Percentiles rank a stretch among this genome's conserved stretches.
Evolutionary conservation across 768 basidiomycete species (phyloP).

Genomic region (Obba rivulosa): DNA sequence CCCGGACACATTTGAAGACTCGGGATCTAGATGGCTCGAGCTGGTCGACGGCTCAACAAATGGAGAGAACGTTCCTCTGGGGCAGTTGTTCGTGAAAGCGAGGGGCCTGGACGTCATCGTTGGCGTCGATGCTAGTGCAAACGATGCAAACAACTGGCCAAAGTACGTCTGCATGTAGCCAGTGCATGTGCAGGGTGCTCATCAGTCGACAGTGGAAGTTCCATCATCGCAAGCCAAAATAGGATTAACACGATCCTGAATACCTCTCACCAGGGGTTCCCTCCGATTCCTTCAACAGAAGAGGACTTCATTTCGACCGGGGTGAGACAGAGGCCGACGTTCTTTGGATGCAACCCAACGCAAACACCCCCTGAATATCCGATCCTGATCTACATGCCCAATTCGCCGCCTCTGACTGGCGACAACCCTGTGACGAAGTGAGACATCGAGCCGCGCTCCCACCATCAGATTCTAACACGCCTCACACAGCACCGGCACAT

Average conservation of each 20-base stretch:
- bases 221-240: slow-evolving; percentile 37
- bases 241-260: slow-evolving; percentile 45
- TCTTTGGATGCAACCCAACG: slow-evolving; percentile 69
- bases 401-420: slow-evolving; percentile 64
- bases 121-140: slow-evolving; percentile 59
- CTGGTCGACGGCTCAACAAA: slow-evolving; percentile 67
- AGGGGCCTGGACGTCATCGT: slow-evolving; percentile 67
- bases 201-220: slow-evolving; percentile 43
- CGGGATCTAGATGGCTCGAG: slow-evolving; percentile 45
- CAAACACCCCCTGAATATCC: slow-evolving; percentile 52
- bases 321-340: slow-evolving; percentile 59
- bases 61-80: slow-evolving; percentile 61
- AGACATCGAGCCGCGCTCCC: slow-evolving; percentile 5
- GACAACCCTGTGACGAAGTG: slow-evolving; percentile 64
- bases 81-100: slow-evolving; percentile 60
- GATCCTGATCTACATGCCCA: slow-evolving; percentile 70
- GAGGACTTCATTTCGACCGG: slow-evolving; percentile 53
- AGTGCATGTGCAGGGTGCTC: background rate
- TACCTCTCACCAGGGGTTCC: slow-evolving; percentile 30
- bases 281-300: slow-evolving; percentile 48
- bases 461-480: slow-evolving; percentile 6
- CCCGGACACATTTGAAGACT: slow-evolving; percentile 42
- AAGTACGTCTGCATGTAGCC: slow-evolving; percentile 40
- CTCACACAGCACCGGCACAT: slow-evolving; percentile 44
- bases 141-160: slow-evolving; percentile 54